These are phyloP conservation scores for Phialocephala sp. DNA, from an alignment of 2,329 filamentous ascomycete genomes.

Conservation along the genomic window DNA sequence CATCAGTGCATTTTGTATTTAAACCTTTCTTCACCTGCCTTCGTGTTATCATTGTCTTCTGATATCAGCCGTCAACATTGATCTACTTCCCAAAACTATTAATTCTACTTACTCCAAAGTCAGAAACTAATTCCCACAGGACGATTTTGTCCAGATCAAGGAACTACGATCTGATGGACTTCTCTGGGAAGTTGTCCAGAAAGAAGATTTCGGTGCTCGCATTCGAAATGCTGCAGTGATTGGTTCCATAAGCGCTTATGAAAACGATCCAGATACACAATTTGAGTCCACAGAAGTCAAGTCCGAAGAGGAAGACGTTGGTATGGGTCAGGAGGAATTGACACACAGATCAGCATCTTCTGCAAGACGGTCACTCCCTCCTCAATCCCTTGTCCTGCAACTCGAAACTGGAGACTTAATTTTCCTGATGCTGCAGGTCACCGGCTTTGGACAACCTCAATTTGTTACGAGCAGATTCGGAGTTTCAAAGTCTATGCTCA, in stretches of 20 bases:
- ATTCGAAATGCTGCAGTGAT: slow-evolving; percentile 83
- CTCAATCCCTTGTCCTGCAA: slow-evolving; percentile 81
- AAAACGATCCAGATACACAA: slow-evolving; percentile 39
- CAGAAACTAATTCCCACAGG: slow-evolving; percentile 51
- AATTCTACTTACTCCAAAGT: background rate
- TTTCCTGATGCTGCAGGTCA: slow-evolving; percentile 72
- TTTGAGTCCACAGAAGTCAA: slow-evolving; percentile 38
- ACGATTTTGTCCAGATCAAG: slow-evolving; percentile 80
- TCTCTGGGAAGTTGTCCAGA: slow-evolving; percentile 76
- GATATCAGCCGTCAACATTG: background rate
- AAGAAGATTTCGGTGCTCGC: slow-evolving; percentile 76
- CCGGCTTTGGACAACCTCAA: slow-evolving; percentile 46
- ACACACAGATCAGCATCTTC: background rate
- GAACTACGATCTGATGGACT: slow-evolving; percentile 73
- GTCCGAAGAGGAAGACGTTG: slow-evolving; percentile 42
- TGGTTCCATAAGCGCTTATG: slow-evolving; percentile 55
- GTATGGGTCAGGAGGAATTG: slow-evolving; percentile 42
- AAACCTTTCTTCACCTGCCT: background rate
- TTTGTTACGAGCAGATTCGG: slow-evolving; percentile 62
- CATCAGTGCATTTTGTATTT: background rate
- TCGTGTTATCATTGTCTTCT: background rate
- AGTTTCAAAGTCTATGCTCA: slow-evolving; percentile 56
- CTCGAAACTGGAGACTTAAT: slow-evolving; percentile 75
- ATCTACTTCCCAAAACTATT: background rate
- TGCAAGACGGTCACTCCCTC: slow-evolving; percentile 57